Evolutionary conservation across 208 protist genomes (phyloP), one percentile per base, ranked within the genome.

Genomic region (Leishmania arabica): DNA sequence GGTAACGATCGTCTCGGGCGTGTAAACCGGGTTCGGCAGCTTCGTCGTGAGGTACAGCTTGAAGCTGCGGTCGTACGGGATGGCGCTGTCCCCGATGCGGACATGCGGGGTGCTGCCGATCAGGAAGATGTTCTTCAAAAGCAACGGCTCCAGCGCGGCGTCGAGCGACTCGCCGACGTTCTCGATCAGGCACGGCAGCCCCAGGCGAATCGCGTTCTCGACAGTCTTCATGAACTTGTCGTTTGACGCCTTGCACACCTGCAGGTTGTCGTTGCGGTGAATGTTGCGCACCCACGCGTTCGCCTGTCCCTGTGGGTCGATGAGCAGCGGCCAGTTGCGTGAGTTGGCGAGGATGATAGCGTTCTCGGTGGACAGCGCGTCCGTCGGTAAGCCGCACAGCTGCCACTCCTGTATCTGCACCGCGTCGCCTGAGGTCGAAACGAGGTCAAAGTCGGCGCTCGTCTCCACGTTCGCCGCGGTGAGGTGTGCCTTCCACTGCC

Each of bases 301-400:
- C 1, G 98, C 99, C 89, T 99, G 98, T 13, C 97, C 98, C 87
- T 99, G 98, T 31, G 99, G 99, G 85, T 99, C 99, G 78, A 99
- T 99, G 77, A 99, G 94, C 74, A 99, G 91, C 64, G 99, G 98
- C 98, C 99, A 99, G 66, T 97, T 96, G 17, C 93, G 83, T 5
- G 98, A 92, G 75, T 97, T 97, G 54, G 90, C 83, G 51, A 99
- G 87, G 77, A 99, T 99, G 81, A 99, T 98, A 66, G 93, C 99
- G 85, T 99, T 99, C 86, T 99, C 98, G 19, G 97, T 97, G 2
- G 98, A 99, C 19, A 99, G 84, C 13, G 86, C 81, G 89, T 99
- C 99, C 21, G 95, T 93, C 56, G 99, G 99, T 21, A 99, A 91
- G 4, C 98, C 98, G 82, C 91, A 95, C 37, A 99, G 84, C 81